Percentiles rank a stretch among this genome's conserved stretches.
These are phyloP conservation scores for Starmerella gropengiesseri DNA, from an alignment of 805 yeast species.

Conservation along the genomic window DNA sequence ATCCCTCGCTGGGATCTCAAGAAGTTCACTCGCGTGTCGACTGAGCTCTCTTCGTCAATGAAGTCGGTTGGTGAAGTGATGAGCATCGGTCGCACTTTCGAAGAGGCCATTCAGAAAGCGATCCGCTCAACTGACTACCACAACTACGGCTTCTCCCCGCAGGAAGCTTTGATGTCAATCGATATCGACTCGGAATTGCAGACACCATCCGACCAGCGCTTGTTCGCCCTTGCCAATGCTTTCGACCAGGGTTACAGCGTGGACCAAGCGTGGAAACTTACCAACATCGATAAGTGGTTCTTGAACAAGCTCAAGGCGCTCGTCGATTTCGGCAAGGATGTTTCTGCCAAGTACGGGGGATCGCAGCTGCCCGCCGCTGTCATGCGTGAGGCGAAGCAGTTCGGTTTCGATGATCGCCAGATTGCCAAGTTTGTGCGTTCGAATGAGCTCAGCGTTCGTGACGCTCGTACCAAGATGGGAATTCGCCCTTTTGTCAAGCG, in stretches of 20 bases:
- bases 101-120: constrained; percentile 96
- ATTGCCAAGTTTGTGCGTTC: constrained; percentile 80
- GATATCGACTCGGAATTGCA: constrained; percentile 88
- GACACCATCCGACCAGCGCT: constrained; percentile 94
- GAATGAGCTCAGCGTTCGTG: constrained; percentile 85
- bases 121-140: constrained; percentile 93
- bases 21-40: constrained; percentile 87
- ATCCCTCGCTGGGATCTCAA: constrained; percentile 98
- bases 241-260: constrained; percentile 79
- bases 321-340: constrained; percentile 40
- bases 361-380: constrained; percentile 45
- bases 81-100: constrained; percentile 95
- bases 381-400: constrained; percentile 76
- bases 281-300: constrained; percentile 95
- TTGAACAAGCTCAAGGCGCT: constrained; percentile 71
- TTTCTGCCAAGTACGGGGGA: constrained; percentile 21
- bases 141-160: constrained; percentile 76
- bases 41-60: constrained; percentile 83
- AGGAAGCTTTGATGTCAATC: constrained; percentile 66
- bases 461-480: constrained; percentile 76
- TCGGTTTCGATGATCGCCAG: constrained; percentile 95
- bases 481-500: constrained; percentile 88
- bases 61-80: constrained; percentile 98
- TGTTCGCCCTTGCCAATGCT: constrained; percentile 94
- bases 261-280: constrained; percentile 80